Evolutionary conservation across 1,284 basidiomycete genomes (phyloP), one percentile per base, ranked within the genome.

Genomic region (Pascua sp.): DNA sequence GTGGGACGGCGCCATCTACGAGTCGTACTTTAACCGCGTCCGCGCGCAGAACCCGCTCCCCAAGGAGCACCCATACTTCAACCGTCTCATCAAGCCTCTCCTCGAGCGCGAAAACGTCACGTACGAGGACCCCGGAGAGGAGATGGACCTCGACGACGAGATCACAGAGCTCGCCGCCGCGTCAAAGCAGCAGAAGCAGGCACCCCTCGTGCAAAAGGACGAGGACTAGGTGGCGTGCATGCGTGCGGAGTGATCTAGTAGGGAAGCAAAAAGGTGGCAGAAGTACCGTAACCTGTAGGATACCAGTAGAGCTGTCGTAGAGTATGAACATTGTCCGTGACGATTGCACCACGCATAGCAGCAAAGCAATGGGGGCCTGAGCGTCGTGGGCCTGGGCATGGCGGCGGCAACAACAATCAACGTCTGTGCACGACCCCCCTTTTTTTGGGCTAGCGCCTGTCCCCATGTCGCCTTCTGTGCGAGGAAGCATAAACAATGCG

Each of bases 31-130:
- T 65, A 73, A 77, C 60, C 79, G 79, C 55, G 80, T 77, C n/a
- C 72, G 71, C 56, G 71, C 73, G 11, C 63, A 70, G 50, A 74
- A 76, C 64, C 75, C 76, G 9, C 57, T 67, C 8, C 70, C 69
- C 17, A 78, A 78, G 64, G 71, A 69, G 53, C 81, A 81, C 69
- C 79, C 80, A 43, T 82, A 83, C 77, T 82, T 83, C 65, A 77
- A 80, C 54, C 69, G 79, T 40, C 75, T 83, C 54, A 82, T 84
- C 71, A 78, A 78, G 68, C 81, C 81, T 8, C 72, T 84, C 47
- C 71, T 84, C 56, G 77, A 80, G 57, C 75, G 82, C 55, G 64
- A 73, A 55, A 76, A 79, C 51, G 63, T 71, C 38, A 73, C 75
- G n/a, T 55, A 70, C 47, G 68, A 69, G 48, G 81, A 80, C 61